A percentile compares a stretch with the other conserved stretches of the same genome.
phyloP scores from a whole-genome alignment of 768 basidiomycete genomes.

The Psilocybe cyanescens region DNA sequence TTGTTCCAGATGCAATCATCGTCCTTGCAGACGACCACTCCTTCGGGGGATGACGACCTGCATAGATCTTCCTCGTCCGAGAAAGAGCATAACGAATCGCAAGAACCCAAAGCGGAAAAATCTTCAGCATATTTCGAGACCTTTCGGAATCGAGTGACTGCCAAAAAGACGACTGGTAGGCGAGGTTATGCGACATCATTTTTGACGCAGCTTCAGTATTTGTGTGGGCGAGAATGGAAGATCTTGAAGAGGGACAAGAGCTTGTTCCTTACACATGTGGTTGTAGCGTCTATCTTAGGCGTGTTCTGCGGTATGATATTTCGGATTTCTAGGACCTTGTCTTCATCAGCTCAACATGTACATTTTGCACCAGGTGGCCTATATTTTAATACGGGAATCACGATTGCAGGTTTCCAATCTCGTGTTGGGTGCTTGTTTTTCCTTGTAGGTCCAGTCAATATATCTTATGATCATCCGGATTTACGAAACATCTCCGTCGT shows the following conservation, averaged over 20 bases:
- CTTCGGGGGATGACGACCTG: neutral
- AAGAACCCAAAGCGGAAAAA: neutral
- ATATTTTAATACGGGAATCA: slow-evolving; percentile 79
- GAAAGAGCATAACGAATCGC: neutral
- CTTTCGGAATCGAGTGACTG: neutral
- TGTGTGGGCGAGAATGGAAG: slow-evolving; percentile 87
- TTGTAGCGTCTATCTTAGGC: slow-evolving; percentile 72
- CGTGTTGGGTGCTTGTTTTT: slow-evolving; percentile 96
- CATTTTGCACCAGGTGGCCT: slow-evolving; percentile 64
- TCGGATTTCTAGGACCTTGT: neutral
- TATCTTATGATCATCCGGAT: neutral
- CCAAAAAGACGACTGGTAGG: slow-evolving; percentile 6
- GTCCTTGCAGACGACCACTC: neutral
- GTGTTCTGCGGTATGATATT: slow-evolving; percentile 72
- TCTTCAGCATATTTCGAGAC: neutral
- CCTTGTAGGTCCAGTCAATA: slow-evolving; percentile 52
- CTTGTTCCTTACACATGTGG: slow-evolving; percentile 79
- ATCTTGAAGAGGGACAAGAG: slow-evolving; percentile 82
- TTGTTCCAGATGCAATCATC: slow-evolving; percentile 40
- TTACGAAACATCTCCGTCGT: slow-evolving; percentile 8
- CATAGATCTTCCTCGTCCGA: neutral
- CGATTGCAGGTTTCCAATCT: slow-evolving; percentile 93
- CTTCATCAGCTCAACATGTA: neutral
- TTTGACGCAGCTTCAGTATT: slow-evolving; percentile 85
- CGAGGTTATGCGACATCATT: slow-evolving; percentile 72